Base-by-base conservation (phyloP, 768 basidiomycete genomes). In the Paxillus ammoniavirescens region DNA sequence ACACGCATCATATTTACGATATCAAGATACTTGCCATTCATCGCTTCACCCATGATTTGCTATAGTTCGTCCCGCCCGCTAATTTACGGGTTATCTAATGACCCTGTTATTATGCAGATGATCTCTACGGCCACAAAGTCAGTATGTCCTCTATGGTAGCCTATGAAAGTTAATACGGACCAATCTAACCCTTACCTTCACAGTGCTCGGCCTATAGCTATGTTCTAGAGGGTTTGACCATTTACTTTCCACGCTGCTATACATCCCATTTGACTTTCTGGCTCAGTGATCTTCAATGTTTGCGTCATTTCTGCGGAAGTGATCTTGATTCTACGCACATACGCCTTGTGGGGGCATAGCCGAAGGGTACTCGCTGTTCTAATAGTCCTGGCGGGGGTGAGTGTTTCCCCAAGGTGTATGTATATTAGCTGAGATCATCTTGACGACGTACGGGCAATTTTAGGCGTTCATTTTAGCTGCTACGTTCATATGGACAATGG, bases 21-120 rank as follows among this genome's bases (percentile, higher is more conserved):
- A 8, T 50, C 67, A 42, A 66, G 65, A 57, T 69, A 69, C 50
- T 47, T 69, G 37, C 50, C 67, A 21, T 60, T 67, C 31, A 3
- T 67, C 46, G 37, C 60, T 10, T 51, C 58, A 12, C 48, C 53
- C 0, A 31, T 63, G n/a, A 54, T 58, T 13, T 60, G 60, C 30
- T 66, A 63, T 44, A 47, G 66, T 63, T 8, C 3, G 57, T 55
- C 17, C 44, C 35, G 2, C 14, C 8, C 41, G 49, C 10, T 26
- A 7, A 7, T 33, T 40, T 14, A 1, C 10, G 1, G 1, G 14
- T 4, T 18, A 8, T 36, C 46, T 61, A 23, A 63, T n/a, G 7
- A 8, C 10, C 4, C 18, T 15, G 4, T 5, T 14, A 17, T 40
- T 18, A 14, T 8, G n/a, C 40, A 66, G 64, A 45, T 23, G 49